Base-by-base conservation (phyloP, 1,139 yeast genomes). In the Candida sojae region DNA sequence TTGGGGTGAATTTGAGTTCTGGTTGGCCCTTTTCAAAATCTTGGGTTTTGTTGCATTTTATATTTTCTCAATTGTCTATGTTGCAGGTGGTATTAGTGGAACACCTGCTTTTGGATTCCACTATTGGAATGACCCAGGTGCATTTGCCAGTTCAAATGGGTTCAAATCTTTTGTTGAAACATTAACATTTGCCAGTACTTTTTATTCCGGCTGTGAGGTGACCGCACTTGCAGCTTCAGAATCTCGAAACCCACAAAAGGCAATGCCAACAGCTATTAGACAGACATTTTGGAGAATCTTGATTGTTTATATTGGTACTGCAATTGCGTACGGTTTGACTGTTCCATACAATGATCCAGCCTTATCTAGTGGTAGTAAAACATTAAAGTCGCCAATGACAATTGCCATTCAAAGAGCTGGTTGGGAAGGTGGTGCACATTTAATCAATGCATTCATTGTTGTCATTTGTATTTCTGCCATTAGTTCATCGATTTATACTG, bases 1-100 rank as follows among this genome's bases (percentile, higher is more conserved):
- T 0, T 84, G 81, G 58, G 96, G 96, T 36, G 88, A 83, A 59
- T 77, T 82, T 12, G 89, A 84, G 62, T 84, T 75, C 59, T 80
- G 86, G 83, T 67, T 83, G 30, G 87, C 88, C 0, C 61, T 81
- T 47, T 61, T 79, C 57, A 84, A 84, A 61, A 69, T 84, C 12
- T 56, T 76, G 5, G 84, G 84, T 1, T 66, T 84, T 32, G 61
- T 77, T 5, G 86, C 86, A 2, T 82, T 78, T 57, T 82, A 83
- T 62, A 66, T 84, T 36, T 82, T 83, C 53, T 71, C 85, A 30
- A 73, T 84, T 43, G 70, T 83, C 11, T 82, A 83, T 58, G 78
- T 83, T 17, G 73, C 86, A 23, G 96, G 95, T 37, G 96, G 95
- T 34, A 73, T 84, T 33, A 71, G 71, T 42, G 79, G 75, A 12